Conservation (phyloP, 768 basidiomycete genomes). For the Crepidotus variabilis region DNA sequence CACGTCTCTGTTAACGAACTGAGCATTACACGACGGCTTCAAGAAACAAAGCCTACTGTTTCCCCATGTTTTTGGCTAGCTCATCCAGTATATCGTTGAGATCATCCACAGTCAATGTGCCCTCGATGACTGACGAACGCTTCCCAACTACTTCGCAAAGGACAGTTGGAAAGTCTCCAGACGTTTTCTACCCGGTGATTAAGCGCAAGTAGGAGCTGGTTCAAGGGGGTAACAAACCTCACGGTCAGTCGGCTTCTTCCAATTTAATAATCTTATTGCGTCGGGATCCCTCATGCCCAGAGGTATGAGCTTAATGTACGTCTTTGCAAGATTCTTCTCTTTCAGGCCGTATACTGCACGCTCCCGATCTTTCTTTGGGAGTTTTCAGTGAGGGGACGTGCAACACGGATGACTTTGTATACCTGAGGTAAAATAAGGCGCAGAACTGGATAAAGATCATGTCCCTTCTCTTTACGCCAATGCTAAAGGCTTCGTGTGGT, state of each 20-base stretch:
- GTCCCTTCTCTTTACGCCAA: constrained; percentile 84
- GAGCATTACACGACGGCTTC: neutral
- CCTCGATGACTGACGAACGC: constrained; percentile 75
- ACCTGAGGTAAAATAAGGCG: constrained; percentile 90
- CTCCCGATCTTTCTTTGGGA: constrained; percentile 83
- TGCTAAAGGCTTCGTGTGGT: constrained; percentile 40
- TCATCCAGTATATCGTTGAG: constrained; percentile 81
- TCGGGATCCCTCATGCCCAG: constrained; percentile 78
- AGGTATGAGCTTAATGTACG: constrained; percentile 87
- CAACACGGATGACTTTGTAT: constrained; percentile 10
- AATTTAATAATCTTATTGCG: constrained; percentile 78
- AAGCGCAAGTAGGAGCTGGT: constrained; percentile 1
- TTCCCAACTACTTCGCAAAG: constrained; percentile 84
- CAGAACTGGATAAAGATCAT: constrained; percentile 86
- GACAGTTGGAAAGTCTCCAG: constrained; percentile 87
- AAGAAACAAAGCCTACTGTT: constrained; percentile 51
- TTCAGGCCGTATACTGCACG: constrained; percentile 92
- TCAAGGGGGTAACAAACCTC: constrained; percentile 38
- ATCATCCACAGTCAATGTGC: constrained; percentile 75
- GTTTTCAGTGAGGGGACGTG: neutral
- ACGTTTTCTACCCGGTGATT: constrained; percentile 44
- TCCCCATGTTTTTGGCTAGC: constrained; percentile 65
- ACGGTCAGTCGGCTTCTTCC: constrained; percentile 80
- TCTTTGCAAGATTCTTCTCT: constrained; percentile 91
- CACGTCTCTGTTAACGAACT: constrained; percentile 48